Base-by-base conservation (phyloP, 305 asterid genomes). In the Solanum hybrid region DNA sequence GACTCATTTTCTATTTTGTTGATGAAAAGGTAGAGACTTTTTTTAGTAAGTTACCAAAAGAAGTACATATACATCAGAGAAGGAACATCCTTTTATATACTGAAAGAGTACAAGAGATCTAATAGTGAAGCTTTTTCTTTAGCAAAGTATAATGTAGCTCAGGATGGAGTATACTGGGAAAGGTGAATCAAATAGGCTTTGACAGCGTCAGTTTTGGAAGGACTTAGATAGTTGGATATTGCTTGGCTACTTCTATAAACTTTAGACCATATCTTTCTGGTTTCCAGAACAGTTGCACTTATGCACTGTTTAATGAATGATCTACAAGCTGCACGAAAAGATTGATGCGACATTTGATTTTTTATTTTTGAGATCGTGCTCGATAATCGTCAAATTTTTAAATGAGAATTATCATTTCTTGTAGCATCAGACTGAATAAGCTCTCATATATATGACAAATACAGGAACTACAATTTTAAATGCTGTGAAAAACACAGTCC, bases 391-490 rank as follows among this genome's bases (percentile, higher is more conserved):
- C 40, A 51, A 84, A 51, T 4, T 11, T 84, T 37, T 31, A 51
- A 27, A 81, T 81, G 36, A 29, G 86, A 40, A 81, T 15, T 38
- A 42, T 81, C 12, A 42, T 17, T 42, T 27, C 17, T 51, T 84
- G 73, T 17, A 32, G 42, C 75, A 84, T 84, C 87, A 51, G 87
- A 51, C 31, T 51, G 75, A 84, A 84, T 19, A 51, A 51, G 75
- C 31, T 84, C 42, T 84, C 75, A 73, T 9, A 29, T 42, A 3
- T 19, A 12, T 66, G 34, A 51, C 66, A 13, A 77, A 89, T 87
- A 15, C 92, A 93, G 95, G 96, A 89, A 94, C 95, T 29, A 93
- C 94, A 42, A 93, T 94, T 93, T 87, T 94, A 60, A 78, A 89
- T 11, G 95, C 93, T 6, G 88, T 93, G 35, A 93, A 89, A 75